phyloP scores from a whole-genome alignment of 1,139 yeast species.

The Kodamaea alishanica region DNA sequence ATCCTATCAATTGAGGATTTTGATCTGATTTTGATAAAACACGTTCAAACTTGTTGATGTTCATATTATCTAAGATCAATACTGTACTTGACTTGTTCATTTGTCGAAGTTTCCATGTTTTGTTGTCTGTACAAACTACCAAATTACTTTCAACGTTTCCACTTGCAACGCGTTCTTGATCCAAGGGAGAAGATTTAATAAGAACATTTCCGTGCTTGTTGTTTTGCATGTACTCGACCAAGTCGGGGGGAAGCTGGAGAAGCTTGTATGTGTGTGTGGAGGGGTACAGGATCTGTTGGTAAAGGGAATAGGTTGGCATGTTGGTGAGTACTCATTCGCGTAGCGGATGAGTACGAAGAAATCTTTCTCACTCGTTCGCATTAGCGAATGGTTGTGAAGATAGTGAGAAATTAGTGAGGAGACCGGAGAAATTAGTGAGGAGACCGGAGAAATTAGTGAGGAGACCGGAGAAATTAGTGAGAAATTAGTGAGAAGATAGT shows the following conservation, averaged over 20 bases:
- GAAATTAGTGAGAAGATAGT: too few species aligned
- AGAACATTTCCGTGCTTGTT: conserved; percentile 25
- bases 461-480: too few species aligned
- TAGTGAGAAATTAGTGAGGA: too few species aligned
- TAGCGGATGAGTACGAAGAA: not conserved
- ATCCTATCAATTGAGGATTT: conserved; percentile 31
- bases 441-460: too few species aligned
- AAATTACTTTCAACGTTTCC: conserved; percentile 35
- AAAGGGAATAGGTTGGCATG: conserved; percentile 14
- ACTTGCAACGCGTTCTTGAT: conserved; percentile 14
- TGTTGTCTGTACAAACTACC: conserved; percentile 56
- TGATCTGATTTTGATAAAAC: conserved; percentile 1
- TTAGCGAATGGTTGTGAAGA: too few species aligned
- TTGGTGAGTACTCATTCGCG: conserved; percentile 1
- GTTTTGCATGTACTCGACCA: conserved; percentile 41
- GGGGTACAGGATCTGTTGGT: conserved; percentile 26
- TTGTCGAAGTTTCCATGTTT: conserved; percentile 67
- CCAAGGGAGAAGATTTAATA: conserved; percentile 40
- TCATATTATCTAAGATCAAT: conserved; percentile 44
- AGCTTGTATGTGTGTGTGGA: conserved; percentile 43
- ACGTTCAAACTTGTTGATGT: conserved; percentile 14
- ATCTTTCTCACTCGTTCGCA: too few species aligned
- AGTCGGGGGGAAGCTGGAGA: conserved; percentile 57
- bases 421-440: too few species aligned
- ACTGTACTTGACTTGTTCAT: conserved; percentile 87